phyloP scores from a whole-genome alignment of 305 asterid genomes.

The Fraxinus platypoda region DNA sequence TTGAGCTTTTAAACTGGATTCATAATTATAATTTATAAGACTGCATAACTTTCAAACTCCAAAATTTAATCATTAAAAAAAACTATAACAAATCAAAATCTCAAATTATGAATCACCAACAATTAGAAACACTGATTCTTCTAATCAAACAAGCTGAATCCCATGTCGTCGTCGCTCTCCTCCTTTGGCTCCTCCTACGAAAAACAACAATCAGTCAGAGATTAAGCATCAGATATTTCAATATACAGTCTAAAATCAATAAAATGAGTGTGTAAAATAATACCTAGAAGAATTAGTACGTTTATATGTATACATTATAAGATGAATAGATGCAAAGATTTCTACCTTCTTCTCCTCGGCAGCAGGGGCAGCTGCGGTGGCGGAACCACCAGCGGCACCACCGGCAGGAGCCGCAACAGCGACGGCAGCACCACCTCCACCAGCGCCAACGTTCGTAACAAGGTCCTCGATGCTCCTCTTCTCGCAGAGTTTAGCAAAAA shows the following conservation, averaged over 20 bases:
- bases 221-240: neutral
- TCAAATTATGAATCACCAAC: neutral
- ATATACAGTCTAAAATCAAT: neutral
- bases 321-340: neutral
- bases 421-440: slow-evolving; percentile 49
- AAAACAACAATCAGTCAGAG: neutral
- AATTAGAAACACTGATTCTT: neutral
- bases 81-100: neutral
- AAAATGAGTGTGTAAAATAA: neutral
- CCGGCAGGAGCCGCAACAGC: slow-evolving; percentile 36
- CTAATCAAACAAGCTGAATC: slow-evolving; percentile 47
- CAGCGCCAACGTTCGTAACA: slow-evolving; percentile 48
- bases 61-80: neutral
- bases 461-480: slow-evolving; percentile 52
- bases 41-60: neutral
- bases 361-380: slow-evolving; percentile 47
- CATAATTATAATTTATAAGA: too few species aligned
- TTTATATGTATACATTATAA: neutral
- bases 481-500: slow-evolving; percentile 53
- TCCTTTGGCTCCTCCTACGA: slow-evolving; percentile 46
- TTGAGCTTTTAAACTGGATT: too few species aligned
- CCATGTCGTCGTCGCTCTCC: slow-evolving; percentile 55
- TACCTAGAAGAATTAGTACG: too few species aligned
- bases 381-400: slow-evolving; percentile 29
- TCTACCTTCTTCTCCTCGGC: slow-evolving; percentile 54